phyloP scores from a whole-genome alignment of 352 stramenopile genomes.

The Phytophthora foliorum region DNA sequence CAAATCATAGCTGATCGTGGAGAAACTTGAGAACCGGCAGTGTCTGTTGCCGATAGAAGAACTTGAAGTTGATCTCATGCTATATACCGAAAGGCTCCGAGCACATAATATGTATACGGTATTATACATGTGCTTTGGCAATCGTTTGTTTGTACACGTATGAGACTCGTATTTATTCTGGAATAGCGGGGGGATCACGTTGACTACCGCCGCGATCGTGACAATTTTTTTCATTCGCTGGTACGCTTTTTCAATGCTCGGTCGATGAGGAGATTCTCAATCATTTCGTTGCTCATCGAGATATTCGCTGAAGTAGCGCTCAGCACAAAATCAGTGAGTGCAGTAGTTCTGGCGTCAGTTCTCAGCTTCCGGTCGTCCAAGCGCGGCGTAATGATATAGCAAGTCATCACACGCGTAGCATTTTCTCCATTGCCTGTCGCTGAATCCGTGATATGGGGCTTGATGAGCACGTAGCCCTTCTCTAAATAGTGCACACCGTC shows the following conservation, averaged over 20 bases:
- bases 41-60: too few species aligned
- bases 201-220: too few species aligned
- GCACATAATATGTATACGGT: too few species aligned
- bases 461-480: conserved; percentile 69
- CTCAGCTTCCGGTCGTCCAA: conserved; percentile 37
- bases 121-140: too few species aligned
- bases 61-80: too few species aligned
- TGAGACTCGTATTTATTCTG: too few species aligned
- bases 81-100: too few species aligned
- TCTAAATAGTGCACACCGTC: conserved; percentile 53
- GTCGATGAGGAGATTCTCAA: conserved; percentile 55
- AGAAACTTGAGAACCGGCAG: too few species aligned
- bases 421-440: conserved; percentile 15
- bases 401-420: conserved; percentile 57
- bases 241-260: conserved; percentile 20
- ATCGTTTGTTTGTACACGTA: too few species aligned
- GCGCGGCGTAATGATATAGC: conserved; percentile 58
- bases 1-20: too few species aligned
- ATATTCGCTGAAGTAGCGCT: conserved; percentile 51
- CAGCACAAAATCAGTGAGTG: conserved; percentile 59
- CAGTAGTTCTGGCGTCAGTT: conserved; percentile 37
- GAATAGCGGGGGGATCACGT: too few species aligned
- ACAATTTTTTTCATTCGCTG: not conserved
- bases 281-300: conserved; percentile 56
- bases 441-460: conserved; percentile 33